Evolutionary conservation across 139 green algal species (phyloP).

Genomic region (Yamagishiella unicocca): DNA sequence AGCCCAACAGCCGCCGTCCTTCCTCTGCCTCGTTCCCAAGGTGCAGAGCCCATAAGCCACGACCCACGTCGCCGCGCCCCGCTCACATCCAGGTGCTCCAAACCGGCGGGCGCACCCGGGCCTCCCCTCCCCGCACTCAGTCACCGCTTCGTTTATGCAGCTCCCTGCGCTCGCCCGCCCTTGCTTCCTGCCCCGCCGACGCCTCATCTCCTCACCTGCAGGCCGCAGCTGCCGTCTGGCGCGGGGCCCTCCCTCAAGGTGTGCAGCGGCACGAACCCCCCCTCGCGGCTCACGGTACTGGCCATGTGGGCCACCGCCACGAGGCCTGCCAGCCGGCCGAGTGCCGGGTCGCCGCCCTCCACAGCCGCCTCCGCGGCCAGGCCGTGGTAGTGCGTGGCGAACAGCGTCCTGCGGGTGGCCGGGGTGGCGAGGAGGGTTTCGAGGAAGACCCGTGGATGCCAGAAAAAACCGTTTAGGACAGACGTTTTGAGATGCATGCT

Average conservation of each 20-base stretch:
- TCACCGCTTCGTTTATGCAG: too few relatives aligned
- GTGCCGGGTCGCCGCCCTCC: neutral
- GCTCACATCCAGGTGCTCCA: too few relatives aligned
- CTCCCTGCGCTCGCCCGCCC: neutral
- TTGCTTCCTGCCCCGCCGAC: neutral
- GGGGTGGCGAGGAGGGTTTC: too few relatives aligned
- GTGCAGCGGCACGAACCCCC: slow-evolving; percentile 51
- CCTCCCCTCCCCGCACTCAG: too few relatives aligned
- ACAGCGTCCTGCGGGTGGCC: slow-evolving; percentile 83
- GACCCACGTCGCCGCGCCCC: too few relatives aligned
- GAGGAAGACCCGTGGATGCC: too few relatives aligned
- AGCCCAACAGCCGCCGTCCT: too few relatives aligned
- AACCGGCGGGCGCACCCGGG: too few relatives aligned
- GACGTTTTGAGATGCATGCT: too few relatives aligned
- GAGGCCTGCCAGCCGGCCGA: neutral
- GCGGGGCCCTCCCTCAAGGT: slow-evolving; percentile 51
- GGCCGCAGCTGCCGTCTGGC: slow-evolving; percentile 63
- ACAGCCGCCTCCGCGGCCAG: slow-evolving; percentile 59
- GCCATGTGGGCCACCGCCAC: slow-evolving; percentile 68
- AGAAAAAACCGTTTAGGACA: too few relatives aligned
- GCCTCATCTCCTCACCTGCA: slow-evolving; percentile 58
- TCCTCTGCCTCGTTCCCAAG: too few relatives aligned
- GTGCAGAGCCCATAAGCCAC: too few relatives aligned
- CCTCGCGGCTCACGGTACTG: neutral
- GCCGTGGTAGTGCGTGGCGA: slow-evolving; percentile 96